Evolutionary conservation across 2,329 filamentous ascomycete genomes (phyloP), one percentile per base, ranked within the genome.

Genomic region (Phyllachora maydis): DNA sequence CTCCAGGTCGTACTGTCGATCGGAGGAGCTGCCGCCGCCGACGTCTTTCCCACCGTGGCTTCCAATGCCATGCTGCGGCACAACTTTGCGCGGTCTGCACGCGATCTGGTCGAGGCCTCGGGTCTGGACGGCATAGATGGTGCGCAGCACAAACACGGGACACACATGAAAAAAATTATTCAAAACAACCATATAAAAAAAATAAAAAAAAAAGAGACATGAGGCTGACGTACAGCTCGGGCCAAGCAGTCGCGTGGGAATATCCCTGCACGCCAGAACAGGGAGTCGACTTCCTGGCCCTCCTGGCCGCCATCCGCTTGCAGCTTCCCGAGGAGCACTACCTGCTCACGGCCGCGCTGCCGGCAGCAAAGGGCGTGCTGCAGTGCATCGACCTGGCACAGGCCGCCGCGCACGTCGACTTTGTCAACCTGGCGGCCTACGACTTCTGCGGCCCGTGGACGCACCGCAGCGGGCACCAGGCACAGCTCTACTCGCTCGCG

Each of bases 231-330:
- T 15, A 19, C 29, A 35, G 14, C 32, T 22, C 16, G 18, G 12
- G 18, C 17, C n/a, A n/a, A n/a, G n/a, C 28, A 85, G 77, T 88
- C 41, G 71, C 76, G 37, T 88, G 78, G 78, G 70, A 81, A 41
- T 75, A 79, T 35, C 77, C 78, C 3, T 58, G 59, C 26, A 57
- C 74, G 39, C 41, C 54, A 2, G 53, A 66, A 25, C 65, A 83
- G 45, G 76, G 75, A 13, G 51, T 57, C 30, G 61, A 82, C 42
- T 83, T 81, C 39, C 46, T 82, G 21, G 56, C 62, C 11, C 57
- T 88, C 14, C 56, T 85, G 15, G 63, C 66, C 7, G 54, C 63
- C 11, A 50, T 79, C 24, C 70, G 78, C 28, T 49, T 65, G 27
- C 59, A 68, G 26, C 55, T 85, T n/a, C 69, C 72, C 9, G 55